A percentile compares a stretch with the other conserved stretches of the same genome.
Evolutionary conservation across 1,139 yeast genomes (phyloP).

Genomic region (Debaryomyces psychrophilus): DNA sequence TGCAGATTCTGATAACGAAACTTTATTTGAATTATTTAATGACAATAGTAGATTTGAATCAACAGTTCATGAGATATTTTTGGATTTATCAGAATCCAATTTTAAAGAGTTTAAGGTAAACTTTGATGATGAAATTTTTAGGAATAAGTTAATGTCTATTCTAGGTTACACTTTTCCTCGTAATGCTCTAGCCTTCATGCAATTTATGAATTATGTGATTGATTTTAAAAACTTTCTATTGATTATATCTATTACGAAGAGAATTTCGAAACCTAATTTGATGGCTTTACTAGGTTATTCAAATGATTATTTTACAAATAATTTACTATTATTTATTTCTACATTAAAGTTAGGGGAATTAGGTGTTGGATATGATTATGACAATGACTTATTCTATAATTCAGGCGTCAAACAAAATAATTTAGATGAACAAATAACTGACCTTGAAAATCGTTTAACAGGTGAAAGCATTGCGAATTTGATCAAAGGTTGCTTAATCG

Average conservation of each 20-base stretch:
- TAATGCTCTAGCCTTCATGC: conserved; percentile 22
- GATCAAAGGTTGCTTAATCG: conserved; percentile 30
- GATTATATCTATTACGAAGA: conserved; percentile 28
- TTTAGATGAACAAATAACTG: conserved; percentile 22
- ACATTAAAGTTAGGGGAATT: conserved; percentile 32
- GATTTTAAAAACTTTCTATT: conserved; percentile 35
- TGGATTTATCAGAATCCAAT: conserved; percentile 22
- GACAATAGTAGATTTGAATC: conserved; percentile 18
- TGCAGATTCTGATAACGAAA: conserved; percentile 4
- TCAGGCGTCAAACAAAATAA: conserved; percentile 17
- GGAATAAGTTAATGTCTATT: conserved; percentile 15
- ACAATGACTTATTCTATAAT: conserved; percentile 28
- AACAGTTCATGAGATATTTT: conserved; percentile 12
- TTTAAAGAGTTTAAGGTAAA: conserved; percentile 18
- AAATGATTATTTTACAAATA: conserved; percentile 19
- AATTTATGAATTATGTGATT: conserved; percentile 27
- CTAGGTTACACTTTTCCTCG: conserved; percentile 31
- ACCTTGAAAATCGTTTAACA: conserved; percentile 24
- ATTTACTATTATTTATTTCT: conserved; percentile 27
- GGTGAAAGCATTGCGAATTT: conserved; percentile 34
- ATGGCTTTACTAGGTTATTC: conserved; percentile 32
- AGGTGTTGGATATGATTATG: conserved; percentile 32
- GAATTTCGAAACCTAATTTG: conserved; percentile 27
- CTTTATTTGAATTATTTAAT: conserved; percentile 11
- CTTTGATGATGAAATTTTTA: conserved; percentile 16